Conservation (phyloP, 164 flowering plant species). For the Tetrastigma voinierianum region DNA sequence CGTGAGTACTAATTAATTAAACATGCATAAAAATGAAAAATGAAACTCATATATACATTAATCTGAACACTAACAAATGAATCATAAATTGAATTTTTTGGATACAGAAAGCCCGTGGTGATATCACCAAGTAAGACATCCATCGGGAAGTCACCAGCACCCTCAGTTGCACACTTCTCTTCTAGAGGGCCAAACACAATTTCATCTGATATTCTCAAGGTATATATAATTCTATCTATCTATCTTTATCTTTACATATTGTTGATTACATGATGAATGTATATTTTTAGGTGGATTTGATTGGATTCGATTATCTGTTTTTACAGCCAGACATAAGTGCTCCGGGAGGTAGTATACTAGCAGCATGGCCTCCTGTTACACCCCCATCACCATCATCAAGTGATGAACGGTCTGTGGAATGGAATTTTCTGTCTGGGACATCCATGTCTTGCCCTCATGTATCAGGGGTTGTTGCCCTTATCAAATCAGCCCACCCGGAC, state of each 20-base stretch:
- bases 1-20: too few relatives aligned
- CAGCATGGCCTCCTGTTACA: conserved; percentile 63
- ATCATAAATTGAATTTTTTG: conserved; percentile 1
- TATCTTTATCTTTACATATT: too few relatives aligned
- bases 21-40: too few relatives aligned
- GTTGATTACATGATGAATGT: background rate
- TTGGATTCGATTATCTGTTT: background rate
- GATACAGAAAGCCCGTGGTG: conserved; percentile 33
- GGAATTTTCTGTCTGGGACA: conserved; percentile 72
- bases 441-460: conserved; percentile 87
- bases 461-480: conserved; percentile 59
- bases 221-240: too few relatives aligned
- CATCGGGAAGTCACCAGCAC: conserved; percentile 50
- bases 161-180: conserved; percentile 57
- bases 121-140: conserved; percentile 41
- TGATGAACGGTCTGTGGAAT: conserved; percentile 40
- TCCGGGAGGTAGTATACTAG: conserved; percentile 65
- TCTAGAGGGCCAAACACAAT: conserved; percentile 77
- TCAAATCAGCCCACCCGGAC: conserved; percentile 58
- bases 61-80: too few relatives aligned
- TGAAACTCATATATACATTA: too few relatives aligned
- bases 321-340: conserved; percentile 65
- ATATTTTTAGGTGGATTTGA: too few relatives aligned
- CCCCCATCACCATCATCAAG: conserved; percentile 35
- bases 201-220: conserved; percentile 74